Evolutionary conservation across 345 rosid species (phyloP).

Genomic region (Eucalyptus regnans): DNA sequence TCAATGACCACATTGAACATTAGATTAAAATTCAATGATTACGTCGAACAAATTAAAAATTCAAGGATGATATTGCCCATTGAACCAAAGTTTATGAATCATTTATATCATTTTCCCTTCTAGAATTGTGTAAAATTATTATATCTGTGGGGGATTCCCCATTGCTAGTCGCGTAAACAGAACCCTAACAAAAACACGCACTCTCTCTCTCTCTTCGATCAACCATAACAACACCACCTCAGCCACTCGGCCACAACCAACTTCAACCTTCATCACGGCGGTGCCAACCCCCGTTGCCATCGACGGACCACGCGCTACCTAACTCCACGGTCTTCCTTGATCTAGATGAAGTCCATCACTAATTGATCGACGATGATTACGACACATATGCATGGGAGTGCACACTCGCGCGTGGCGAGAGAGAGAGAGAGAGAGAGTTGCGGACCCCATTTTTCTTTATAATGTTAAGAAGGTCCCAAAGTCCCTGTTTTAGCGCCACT

Average conservation of each 20-base stretch:
- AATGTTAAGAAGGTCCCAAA: background rate
- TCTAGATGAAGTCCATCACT: background rate
- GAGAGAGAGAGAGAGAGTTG: background rate
- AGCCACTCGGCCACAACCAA: background rate
- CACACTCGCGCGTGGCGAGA: background rate
- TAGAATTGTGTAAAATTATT: background rate
- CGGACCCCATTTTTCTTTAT: background rate
- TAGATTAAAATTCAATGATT: background rate
- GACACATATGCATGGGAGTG: background rate
- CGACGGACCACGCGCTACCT: background rate
- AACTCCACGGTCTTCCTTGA: background rate
- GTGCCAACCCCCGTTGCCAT: background rate
- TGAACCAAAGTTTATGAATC: accelerated
- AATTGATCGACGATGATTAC: background rate
- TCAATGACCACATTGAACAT: background rate
- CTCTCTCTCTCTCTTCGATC: background rate
- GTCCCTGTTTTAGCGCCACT: background rate
- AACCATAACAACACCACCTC: background rate
- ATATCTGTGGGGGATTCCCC: background rate
- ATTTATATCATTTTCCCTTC: too few relatives aligned
- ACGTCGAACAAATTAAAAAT: too few relatives aligned
- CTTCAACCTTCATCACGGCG: background rate
- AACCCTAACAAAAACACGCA: background rate
- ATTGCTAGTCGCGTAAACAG: background rate
- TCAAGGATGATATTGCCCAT: accelerated